These are phyloP conservation scores for Colletotrichum tamarilloi DNA, from an alignment of 2,329 filamentous ascomycete genomes.

Conservation along the genomic window DNA sequence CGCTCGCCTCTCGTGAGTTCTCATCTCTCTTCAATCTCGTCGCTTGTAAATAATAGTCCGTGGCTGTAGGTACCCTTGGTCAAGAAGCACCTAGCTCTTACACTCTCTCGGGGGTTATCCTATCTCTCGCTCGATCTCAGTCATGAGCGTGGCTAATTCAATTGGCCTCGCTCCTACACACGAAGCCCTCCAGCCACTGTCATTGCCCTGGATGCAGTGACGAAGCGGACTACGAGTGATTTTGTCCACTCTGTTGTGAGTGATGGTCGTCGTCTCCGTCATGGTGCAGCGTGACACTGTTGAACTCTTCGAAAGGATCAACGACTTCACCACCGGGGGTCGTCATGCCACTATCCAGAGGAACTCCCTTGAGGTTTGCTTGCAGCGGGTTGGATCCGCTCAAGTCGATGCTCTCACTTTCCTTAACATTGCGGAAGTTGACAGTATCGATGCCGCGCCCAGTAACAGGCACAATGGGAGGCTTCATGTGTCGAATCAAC, in stretches of 20 bases:
- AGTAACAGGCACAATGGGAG: constrained; percentile 93
- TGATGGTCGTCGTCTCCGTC: constrained; percentile 80
- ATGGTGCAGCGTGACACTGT: constrained; percentile 96
- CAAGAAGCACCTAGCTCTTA: background rate
- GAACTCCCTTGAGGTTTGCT: constrained; percentile 75
- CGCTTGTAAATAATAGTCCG: constrained; percentile 24
- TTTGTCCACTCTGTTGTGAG: constrained; percentile 38
- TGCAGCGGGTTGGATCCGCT: constrained; percentile 65
- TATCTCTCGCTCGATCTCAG: background rate
- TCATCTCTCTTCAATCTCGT: constrained; percentile 25
- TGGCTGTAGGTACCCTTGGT: background rate
- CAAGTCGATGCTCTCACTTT: constrained; percentile 94
- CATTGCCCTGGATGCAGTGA: background rate
- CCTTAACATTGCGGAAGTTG: constrained; percentile 98
- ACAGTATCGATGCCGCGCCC: constrained; percentile 91
- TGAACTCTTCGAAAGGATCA: constrained; percentile 98
- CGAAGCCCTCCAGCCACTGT: background rate
- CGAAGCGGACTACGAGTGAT: background rate
- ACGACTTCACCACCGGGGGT: constrained; percentile 83
- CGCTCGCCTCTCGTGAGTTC: background rate
- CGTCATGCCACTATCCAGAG: constrained; percentile 84
- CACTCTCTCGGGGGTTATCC: background rate
- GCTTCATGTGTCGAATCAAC: constrained; percentile 96
- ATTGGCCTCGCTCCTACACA: background rate
- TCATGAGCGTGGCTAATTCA: background rate